Evolutionary conservation across 2,329 filamentous ascomycete genomes (phyloP), one percentile per base, ranked within the genome.

Genomic region (Pestalotiopsis sp.): DNA sequence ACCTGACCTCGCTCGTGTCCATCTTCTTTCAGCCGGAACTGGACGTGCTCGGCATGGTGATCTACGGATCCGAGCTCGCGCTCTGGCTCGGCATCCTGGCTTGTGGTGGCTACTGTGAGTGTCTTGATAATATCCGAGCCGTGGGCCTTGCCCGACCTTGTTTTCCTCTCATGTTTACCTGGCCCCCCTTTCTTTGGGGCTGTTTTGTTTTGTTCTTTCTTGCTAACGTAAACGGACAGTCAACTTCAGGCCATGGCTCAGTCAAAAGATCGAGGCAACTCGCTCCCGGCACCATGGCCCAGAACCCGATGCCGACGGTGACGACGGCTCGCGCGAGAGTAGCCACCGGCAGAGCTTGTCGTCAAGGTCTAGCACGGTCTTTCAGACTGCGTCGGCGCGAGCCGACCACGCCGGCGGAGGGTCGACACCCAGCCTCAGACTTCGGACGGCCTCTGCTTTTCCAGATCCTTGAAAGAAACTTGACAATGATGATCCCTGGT

Each of bases 21-120:
- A 81, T 93, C 17, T 80, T 91, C 57, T 92, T 91, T 71, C 85
- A 91, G 74, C 82, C 83, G 0, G 79, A 80, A 20, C 74, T 91
- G 3, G 87, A 92, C 73, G 75, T 91, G 0, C 78, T 92, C 0
- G 91, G 90, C 0, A 84, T 93, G 69, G 84, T 90, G 1, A 91
- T 92, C 17, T 93, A 93, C 75, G 88, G 86, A 1, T 87, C 87
- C 0, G 91, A 93, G 76, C 81, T 93, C 65, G 80, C 84, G 1
- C 81, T 93, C 1, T 93, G 91, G 91, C 83, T 88, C 57, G 91
- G 91, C 0, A 84, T 92, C 2, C 90, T 92, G 77, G 85, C 86
- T 0, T 90, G 87, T 69, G 91, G 90, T 17, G 65, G 36, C 14
- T 61, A 67, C 58, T 67, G 59, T 62, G 27, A 62, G 59, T 62